Evolutionary conservation across 345 rosid genomes (phyloP).

Genomic region (Syzygium grande): DNA sequence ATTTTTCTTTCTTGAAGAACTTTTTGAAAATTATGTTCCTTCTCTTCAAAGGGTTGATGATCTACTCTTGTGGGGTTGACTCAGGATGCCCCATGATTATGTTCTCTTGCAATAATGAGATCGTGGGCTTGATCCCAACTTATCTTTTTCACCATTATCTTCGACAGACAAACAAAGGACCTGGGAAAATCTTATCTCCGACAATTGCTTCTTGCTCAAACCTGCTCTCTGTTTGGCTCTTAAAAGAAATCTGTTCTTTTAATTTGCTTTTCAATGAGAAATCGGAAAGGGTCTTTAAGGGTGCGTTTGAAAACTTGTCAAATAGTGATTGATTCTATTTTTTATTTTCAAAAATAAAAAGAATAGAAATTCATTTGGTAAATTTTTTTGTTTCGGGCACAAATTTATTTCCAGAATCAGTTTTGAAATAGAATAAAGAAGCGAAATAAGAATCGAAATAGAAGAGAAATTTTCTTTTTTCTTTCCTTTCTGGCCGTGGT

Average conservation of each 20-base stretch:
- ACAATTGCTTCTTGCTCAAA: neutral
- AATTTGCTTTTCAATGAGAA: neutral
- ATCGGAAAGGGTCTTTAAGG: neutral
- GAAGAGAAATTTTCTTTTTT: too few species aligned
- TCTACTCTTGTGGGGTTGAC: constrained; percentile 7
- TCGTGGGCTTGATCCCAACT: constrained; percentile 6
- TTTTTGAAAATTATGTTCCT: neutral
- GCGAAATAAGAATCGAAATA: too few species aligned
- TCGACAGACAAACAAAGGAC: neutral
- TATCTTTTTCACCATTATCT: neutral
- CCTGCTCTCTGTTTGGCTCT: neutral
- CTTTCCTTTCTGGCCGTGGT: too few species aligned
- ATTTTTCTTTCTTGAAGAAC: constrained; percentile 2
- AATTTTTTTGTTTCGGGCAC: too few species aligned
- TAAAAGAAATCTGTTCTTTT: neutral
- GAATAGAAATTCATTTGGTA: too few species aligned
- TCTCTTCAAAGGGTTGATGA: neutral
- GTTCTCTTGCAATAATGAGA: constrained; percentile 8
- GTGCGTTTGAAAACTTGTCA: neutral
- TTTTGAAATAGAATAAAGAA: too few species aligned
- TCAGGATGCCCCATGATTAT: constrained; percentile 1
- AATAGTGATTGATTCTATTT: too few species aligned
- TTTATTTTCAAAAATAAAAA: too few species aligned
- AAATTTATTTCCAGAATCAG: too few species aligned
- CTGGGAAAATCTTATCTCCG: neutral